Percentiles rank a stretch among this genome's conserved stretches.
Conservation (phyloP, 2,329 filamentous ascomycete species). For the Penicillium sp. region DNA sequence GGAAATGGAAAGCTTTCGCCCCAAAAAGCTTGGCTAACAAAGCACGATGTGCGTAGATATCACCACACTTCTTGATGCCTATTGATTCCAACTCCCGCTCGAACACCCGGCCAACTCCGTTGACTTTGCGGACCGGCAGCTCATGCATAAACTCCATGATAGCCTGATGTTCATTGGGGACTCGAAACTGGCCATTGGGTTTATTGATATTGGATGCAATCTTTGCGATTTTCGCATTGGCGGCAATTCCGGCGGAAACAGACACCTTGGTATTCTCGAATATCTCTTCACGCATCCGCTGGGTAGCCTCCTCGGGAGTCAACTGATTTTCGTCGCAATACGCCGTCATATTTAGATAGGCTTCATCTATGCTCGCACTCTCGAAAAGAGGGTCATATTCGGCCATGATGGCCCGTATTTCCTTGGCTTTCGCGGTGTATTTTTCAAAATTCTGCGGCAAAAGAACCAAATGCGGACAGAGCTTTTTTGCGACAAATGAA, state of each 20-base stretch:
- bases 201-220: slow-evolving; percentile 96
- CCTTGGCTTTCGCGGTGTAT: slow-evolving; percentile 84
- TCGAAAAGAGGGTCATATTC: slow-evolving; percentile 91
- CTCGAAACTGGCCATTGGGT: slow-evolving; percentile 83
- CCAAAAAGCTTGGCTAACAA: slow-evolving; percentile 78
- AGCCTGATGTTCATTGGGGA: slow-evolving; percentile 68
- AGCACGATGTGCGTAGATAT: slow-evolving; percentile 75
- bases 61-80: slow-evolving; percentile 82
- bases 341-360: slow-evolving; percentile 89
- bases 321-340: slow-evolving; percentile 73
- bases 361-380: slow-evolving; percentile 92
- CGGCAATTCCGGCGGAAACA: slow-evolving; percentile 89
- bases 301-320: slow-evolving; percentile 69
- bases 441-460: slow-evolving; percentile 86
- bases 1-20: slow-evolving; percentile 84
- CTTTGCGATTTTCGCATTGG: slow-evolving; percentile 90
- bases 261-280: slow-evolving; percentile 76
- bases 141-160: slow-evolving; percentile 85
- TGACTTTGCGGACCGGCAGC: slow-evolving; percentile 84
- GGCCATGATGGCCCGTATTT: slow-evolving; percentile 77
- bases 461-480: slow-evolving; percentile 82
- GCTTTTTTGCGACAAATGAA: slow-evolving; percentile 87
- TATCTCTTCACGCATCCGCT: slow-evolving; percentile 74
- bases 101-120: slow-evolving; percentile 90
- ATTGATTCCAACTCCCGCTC: slow-evolving; percentile 87